Conservation (phyloP, 257 asterid species). For the Solanum lignicaule region DNA sequence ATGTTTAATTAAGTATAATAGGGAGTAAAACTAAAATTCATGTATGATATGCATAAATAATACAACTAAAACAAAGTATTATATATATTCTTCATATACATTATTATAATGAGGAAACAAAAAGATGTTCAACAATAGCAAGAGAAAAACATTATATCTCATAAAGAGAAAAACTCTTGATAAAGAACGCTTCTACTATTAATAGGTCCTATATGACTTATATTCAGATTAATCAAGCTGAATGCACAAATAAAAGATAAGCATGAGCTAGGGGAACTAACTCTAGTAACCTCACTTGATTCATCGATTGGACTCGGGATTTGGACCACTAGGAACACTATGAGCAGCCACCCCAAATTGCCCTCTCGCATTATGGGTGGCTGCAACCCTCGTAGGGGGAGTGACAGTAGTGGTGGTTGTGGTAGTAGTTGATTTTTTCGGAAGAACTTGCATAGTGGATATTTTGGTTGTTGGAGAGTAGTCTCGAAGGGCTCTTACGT, state of each 20-base stretch:
- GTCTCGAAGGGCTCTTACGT: background rate
- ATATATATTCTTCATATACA: background rate
- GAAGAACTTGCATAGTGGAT: background rate
- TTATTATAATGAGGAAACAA: background rate
- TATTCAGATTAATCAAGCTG: background rate
- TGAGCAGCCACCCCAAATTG: background rate
- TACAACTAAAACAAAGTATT: background rate
- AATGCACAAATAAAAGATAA: background rate
- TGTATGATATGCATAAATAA: background rate
- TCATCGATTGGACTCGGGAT: background rate
- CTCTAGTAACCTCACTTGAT: background rate
- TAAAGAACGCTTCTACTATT: background rate
- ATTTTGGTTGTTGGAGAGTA: background rate
- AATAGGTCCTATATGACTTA: background rate
- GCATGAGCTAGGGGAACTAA: background rate
- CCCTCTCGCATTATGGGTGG: background rate
- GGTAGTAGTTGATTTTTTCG: background rate
- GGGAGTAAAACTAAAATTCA: background rate
- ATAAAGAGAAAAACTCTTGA: background rate
- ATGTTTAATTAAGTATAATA: background rate
- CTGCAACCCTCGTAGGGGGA: background rate
- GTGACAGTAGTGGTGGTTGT: background rate
- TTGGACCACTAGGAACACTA: constrained; percentile 4
- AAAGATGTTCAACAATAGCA: background rate
- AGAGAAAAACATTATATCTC: background rate